Evolutionary conservation across 2,329 filamentous ascomycete genomes (phyloP).

Genomic region (Exophiala xenobiotica): DNA sequence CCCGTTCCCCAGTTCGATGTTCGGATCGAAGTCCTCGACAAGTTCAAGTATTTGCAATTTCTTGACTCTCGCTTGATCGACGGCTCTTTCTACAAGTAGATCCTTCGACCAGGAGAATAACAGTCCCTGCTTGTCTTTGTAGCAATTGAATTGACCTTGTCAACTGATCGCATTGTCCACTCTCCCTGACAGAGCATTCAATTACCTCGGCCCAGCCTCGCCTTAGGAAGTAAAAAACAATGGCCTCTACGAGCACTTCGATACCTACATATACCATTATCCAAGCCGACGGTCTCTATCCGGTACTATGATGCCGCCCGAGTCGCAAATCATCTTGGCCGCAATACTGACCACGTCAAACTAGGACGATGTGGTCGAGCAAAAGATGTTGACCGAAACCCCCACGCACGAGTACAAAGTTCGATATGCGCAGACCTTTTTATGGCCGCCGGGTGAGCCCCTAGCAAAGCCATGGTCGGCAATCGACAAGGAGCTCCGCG

Average conservation of each 20-base stretch:
- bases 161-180: neutral
- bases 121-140: too few species aligned
- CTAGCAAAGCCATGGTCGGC: constrained; percentile 23
- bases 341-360: neutral
- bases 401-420: constrained; percentile 20
- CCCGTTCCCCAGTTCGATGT: too few species aligned
- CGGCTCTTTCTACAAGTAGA: too few species aligned
- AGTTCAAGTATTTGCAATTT: too few species aligned
- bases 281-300: constrained; percentile 29
- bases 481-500: constrained; percentile 21
- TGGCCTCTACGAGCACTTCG: neutral
- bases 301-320: constrained; percentile 10
- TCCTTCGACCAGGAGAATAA: too few species aligned
- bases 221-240: neutral
- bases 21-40: too few species aligned
- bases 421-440: constrained; percentile 20
- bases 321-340: neutral
- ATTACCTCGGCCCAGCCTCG: neutral
- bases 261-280: constrained; percentile 26
- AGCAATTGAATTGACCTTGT: too few species aligned
- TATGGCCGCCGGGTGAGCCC: constrained; percentile 22
- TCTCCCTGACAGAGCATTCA: neutral
- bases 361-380: constrained; percentile 27
- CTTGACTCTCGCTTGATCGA: too few species aligned
- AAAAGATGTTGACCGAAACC: constrained; percentile 24